Percentiles rank a stretch among this genome's conserved stretches.
Evolutionary conservation across 164 flowering plant genomes (phyloP).

Genomic region (Chimonanthus salicifolius): DNA sequence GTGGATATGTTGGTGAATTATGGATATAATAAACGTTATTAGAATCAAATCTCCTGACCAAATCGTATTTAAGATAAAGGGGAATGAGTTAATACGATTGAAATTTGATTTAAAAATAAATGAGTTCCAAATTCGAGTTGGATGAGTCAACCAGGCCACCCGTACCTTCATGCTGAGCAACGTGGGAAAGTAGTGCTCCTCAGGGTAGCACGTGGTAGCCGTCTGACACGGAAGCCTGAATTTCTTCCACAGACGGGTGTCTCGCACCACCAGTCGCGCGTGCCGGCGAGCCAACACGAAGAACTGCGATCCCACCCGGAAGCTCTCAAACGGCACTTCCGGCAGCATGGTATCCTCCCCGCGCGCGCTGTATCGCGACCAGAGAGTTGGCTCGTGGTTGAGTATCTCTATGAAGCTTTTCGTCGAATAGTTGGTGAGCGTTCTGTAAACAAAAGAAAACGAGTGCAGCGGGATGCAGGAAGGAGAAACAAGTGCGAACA

Average conservation of each 20-base stretch:
- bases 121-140: no score
- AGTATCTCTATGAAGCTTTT: slow-evolving; percentile 81
- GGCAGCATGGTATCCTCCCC: slow-evolving; percentile 51
- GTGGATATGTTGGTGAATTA: no score
- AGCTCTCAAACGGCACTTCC: slow-evolving; percentile 35
- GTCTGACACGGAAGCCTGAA: slow-evolving; percentile 43
- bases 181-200: slow-evolving; percentile 87
- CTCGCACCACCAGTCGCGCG: slow-evolving; percentile 44
- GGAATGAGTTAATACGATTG: no score
- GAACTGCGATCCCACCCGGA: slow-evolving; percentile 72
- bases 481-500: slow-evolving; percentile 75
- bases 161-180: slow-evolving; percentile 33
- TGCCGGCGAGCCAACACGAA: slow-evolving; percentile 48
- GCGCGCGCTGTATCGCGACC: slow-evolving; percentile 62
- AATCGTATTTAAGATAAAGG: no score
- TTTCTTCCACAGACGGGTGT: slow-evolving; percentile 41
- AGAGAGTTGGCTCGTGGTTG: slow-evolving; percentile 34
- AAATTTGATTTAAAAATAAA: no score
- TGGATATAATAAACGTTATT: no score
- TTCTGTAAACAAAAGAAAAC: slow-evolving; percentile 51
- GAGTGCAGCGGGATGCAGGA: slow-evolving; percentile 78
- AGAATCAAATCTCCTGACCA: no score
- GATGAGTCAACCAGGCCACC: neutral
- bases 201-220: slow-evolving; percentile 59
- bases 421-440: slow-evolving; percentile 25